Evolutionary conservation across 441 rosid genomes (phyloP), one percentile per base, ranked within the genome.

Genomic region (Jatropha podagrica): DNA sequence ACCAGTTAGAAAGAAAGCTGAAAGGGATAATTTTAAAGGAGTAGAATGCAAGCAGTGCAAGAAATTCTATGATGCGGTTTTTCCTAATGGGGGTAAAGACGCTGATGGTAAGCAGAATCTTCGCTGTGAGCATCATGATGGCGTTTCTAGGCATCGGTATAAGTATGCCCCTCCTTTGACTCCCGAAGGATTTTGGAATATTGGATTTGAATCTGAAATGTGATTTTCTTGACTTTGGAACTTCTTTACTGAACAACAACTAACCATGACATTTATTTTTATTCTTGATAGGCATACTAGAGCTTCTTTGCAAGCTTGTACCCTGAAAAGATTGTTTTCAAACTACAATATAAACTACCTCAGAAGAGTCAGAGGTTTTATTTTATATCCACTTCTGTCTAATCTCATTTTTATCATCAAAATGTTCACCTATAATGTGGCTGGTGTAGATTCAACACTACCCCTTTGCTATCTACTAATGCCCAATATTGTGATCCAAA

Each of bases 111-210:
- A 82, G 63, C 76, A 70, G 73, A 84, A 71, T 76, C 56, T 83
- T 46, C 90, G 95, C 67, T 94, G 98, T 68, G 97, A 96, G 83
- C 99, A 96, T 85, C 97, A 88, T 73, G 97, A 91, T 46, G 98
- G 96, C 70, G 97, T 92, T 77, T 96, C 99, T 11, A 86, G 98
- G 88, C 98, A 94, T 87, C 90, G 98, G 75, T 92, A 90, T 72
- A 92, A 73, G 80, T 88, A 88, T 69, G 81, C 81, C 61, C 97
- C 98, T 80, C 97, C 98, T 38, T 41, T 87, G 84, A 94, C 98
- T 72, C 98, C 98, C 37, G 99, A 93, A 76, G 99, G 97, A 49
- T 95, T 95, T 84, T 93, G 98, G 98, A 91, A 95, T 77, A 92
- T 95, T 67, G 97, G 99, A 49, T 95, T 95, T 80, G 96, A 95